phyloP scores from a whole-genome alignment of 2,329 filamentous ascomycete genomes.

The Pseudopyricularia cyperi region DNA sequence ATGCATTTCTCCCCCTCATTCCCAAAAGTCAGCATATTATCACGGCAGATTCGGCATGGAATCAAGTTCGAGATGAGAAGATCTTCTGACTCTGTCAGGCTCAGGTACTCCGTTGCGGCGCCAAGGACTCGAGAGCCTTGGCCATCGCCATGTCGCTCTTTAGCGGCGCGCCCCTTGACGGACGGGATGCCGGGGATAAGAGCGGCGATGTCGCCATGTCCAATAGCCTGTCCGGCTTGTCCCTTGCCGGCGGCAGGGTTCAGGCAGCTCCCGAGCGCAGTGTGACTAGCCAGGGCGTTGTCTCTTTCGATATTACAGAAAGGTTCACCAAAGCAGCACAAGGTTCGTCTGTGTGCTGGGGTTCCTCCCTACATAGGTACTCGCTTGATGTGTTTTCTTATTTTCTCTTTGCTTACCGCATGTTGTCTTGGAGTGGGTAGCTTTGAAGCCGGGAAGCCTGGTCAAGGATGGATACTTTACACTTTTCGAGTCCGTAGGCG shows the following conservation, averaged over 20 bases:
- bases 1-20: too few species aligned
- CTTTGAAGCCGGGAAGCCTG: constrained; percentile 65
- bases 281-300: constrained; percentile 32
- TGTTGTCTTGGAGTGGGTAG: constrained; percentile 31
- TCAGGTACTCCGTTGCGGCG: too few species aligned
- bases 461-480: constrained; percentile 93
- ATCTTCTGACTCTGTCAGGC: too few species aligned
- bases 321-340: constrained; percentile 39
- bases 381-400: not conserved
- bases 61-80: too few species aligned
- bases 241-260: not conserved
- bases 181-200: not conserved
- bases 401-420: not conserved
- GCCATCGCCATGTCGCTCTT: not conserved
- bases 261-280: constrained; percentile 21
- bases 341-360: constrained; percentile 24
- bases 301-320: constrained; percentile 45
- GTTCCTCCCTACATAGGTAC: not conserved
- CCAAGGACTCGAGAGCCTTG: too few species aligned
- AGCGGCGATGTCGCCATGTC: not conserved
- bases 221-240: not conserved
- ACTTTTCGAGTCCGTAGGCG: constrained; percentile 85
- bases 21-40: too few species aligned
- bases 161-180: not conserved
- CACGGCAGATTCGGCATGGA: too few species aligned